Evolutionary conservation across 176 grass and related monocot species (phyloP).

Genomic region (Carex cristatella): DNA sequence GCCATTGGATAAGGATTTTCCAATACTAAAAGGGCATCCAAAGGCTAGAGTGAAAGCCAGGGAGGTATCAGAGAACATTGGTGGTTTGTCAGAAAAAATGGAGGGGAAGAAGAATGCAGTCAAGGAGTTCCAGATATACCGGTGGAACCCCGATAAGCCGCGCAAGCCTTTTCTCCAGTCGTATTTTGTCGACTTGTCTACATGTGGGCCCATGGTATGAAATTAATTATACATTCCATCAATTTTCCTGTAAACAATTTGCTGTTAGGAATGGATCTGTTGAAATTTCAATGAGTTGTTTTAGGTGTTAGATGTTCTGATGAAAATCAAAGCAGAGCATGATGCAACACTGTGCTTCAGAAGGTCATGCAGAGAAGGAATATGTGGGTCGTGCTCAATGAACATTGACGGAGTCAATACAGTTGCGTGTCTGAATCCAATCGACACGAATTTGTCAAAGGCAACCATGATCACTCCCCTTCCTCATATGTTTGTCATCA

Average conservation of each 20-base stretch:
- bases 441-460: slow-evolving; percentile 34
- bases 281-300: not conserved
- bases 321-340: slow-evolving; percentile 73
- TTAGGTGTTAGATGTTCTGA: slow-evolving; percentile 60
- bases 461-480: slow-evolving; percentile 64
- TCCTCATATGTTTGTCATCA: slow-evolving; percentile 67
- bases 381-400: slow-evolving; percentile 75
- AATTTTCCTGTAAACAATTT: not conserved
- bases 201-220: slow-evolving; percentile 54
- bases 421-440: slow-evolving; percentile 57
- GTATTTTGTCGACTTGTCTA: slow-evolving; percentile 49
- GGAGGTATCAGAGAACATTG: slow-evolving; percentile 33
- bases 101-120: not conserved
- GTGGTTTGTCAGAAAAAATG: not conserved
- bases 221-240: not conserved
- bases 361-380: slow-evolving; percentile 73
- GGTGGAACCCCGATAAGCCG: slow-evolving; percentile 61
- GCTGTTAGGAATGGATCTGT: not conserved
- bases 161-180: slow-evolving; percentile 53
- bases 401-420: slow-evolving; percentile 71
- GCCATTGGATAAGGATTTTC: slow-evolving; percentile 37
- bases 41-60: slow-evolving; percentile 33
- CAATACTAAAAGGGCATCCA: slow-evolving; percentile 35
- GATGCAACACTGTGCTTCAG: slow-evolving; percentile 49
- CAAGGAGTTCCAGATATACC: slow-evolving; percentile 70